Evolutionary conservation across 169 alveolate species (phyloP), one percentile per base, ranked within the genome.

Genomic region (Cryptosporidium ryanae): DNA sequence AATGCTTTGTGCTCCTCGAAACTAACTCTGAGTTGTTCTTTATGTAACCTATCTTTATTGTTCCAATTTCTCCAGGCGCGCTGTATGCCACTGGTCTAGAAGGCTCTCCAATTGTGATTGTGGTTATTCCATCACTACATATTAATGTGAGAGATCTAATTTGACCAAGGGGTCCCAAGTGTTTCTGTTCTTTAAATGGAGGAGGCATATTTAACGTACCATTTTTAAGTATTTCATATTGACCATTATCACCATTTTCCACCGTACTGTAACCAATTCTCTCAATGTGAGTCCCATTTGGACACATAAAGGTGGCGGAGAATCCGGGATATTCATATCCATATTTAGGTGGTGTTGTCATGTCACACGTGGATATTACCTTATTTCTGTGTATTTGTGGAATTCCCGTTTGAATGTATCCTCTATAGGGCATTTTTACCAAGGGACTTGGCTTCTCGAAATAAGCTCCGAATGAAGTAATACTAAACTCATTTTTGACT

Each of bases 61-160:
- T 21, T 43, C 87, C 65, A 12, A 76, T 76, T 2, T 76, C 64
- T 29, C 87, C 87, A 13, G 87, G 87, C 17, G 57, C 63, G 38
- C 87, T 76, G 4, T 43, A 55, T 10, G 87, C 64, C 18, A 59
- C 68, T 2, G 64, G 23, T 43, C 38, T 76, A 8, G 87, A 76
- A 8, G 87, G 87, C 15, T 76, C 76, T 1, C 87, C 87, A 38
- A 76, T 76, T 12, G 59, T 76, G 23, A 76, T 55, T 1, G 87
- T 76, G 10, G 87, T 18, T 59, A 76, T 55, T 55, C 87, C 87
- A 17, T 76, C 87, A 61, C 87, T 76, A 59, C 87, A 76, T 48
- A 76, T 38, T 12, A 76, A 10, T 23, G 55, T 70, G 7, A 76
- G 13, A 21, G 87, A 57, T 23, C 66, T 76, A 29, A 76, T 76